Conservation (phyloP, 2,329 filamentous ascomycete species). For the Cryphonectria nitschkei region DNA sequence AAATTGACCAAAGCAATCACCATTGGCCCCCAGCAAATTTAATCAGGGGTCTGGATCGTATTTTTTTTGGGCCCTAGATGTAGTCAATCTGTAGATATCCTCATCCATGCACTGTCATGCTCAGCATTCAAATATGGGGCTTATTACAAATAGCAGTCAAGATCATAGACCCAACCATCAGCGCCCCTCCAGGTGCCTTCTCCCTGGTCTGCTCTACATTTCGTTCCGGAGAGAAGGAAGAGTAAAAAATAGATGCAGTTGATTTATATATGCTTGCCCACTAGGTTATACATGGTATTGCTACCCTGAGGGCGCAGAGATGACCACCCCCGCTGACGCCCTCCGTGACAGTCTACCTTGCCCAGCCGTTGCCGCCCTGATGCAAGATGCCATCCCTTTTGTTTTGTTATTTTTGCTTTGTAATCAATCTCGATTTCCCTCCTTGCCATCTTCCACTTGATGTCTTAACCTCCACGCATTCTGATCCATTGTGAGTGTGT, state of each 20-base stretch:
- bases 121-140: background rate
- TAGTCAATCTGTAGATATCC: background rate
- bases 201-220: background rate
- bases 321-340: constrained; percentile 25
- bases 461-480: background rate
- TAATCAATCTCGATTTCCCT: background rate
- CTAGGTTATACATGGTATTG: constrained; percentile 30
- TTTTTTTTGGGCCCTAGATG: background rate
- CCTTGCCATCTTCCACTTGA: background rate
- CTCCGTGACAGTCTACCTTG: constrained; percentile 21
- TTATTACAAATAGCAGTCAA: too few species aligned
- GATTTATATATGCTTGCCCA: constrained; percentile 25
- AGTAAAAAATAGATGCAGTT: constrained; percentile 15
- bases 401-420: background rate
- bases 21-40: too few species aligned
- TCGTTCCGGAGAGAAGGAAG: background rate
- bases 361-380: background rate
- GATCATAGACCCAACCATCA: background rate
- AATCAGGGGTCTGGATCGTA: background rate
- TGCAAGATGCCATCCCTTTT: constrained; percentile 5
- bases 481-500: background rate
- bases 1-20: background rate
- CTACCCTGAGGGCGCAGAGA: constrained; percentile 26
- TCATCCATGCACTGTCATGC: background rate
- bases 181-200: background rate